Evolutionary conservation across 2,329 filamentous ascomycete species (phyloP), one percentile per base, ranked within the genome.

Genomic region (Penicillium glabrum): DNA sequence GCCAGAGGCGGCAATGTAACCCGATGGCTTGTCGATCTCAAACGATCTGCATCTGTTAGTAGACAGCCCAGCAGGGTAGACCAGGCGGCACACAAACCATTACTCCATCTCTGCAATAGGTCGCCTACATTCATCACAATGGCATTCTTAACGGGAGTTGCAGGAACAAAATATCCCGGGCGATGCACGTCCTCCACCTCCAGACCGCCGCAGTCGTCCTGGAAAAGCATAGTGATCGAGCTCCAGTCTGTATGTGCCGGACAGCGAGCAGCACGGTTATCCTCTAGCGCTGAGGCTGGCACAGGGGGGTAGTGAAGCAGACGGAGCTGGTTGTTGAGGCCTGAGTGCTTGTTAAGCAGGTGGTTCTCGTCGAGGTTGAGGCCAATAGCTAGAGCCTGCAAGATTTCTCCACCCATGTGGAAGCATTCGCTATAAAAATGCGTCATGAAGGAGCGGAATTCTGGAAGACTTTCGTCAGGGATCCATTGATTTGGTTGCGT

Each of bases 241-340:
- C 75, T 79, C 77, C 81, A 85, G 61, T 85, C 83, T 3, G 77
- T 82, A 67, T 85, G 82, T 4, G 80, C 77, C 0, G 80, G 78
- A 49, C 83, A 82, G 11, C 82, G 73, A 10, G 79, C 76, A 37
- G 79, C 74, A 16, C 72, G 63, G 13, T 77, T 73, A 43, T 72
- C 76, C 29, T 76, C 72, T 21, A 84, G 67, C 35, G 74, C 75
- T 31, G 73, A 71, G 5, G 76, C 77, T 26, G 77, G 73, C 5
- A 83, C 72, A 2, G 79, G 72, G 0, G 82, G 81, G 58, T 85
- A 88, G 66, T 88, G 85, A 16, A 87, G 72, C 26, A 89, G 69
- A 1, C 86, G 79, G 10, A 88, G 73, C 58, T 87, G 85, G 59
- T 86, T 85, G 61, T 85, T 81, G 55, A 81, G 76, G 0, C 81